Conservation (phyloP, 2,329 filamentous ascomycete species). For the Penicillium sp. region DNA sequence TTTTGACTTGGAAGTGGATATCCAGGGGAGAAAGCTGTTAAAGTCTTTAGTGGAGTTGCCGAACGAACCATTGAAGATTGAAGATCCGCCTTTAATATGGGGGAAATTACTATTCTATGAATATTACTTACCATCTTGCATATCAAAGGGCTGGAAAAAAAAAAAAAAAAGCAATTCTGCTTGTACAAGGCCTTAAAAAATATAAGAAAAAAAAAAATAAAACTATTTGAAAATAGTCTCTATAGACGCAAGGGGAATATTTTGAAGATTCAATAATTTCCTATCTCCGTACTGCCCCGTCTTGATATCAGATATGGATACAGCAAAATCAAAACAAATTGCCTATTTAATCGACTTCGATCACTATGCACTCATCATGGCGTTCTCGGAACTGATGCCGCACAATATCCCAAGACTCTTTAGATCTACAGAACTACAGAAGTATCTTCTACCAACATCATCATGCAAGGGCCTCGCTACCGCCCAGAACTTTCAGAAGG, state of each 20-base stretch:
- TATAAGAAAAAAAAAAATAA: neutral
- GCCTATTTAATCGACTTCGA: neutral
- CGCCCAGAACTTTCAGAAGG: constrained; percentile 17
- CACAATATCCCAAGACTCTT: neutral
- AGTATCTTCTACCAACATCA: neutral
- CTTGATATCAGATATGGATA: neutral
- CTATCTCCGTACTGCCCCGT: too few species aligned
- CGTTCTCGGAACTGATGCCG: constrained; percentile 8
- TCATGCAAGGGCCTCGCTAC: constrained; percentile 17
- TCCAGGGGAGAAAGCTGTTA: constrained; percentile 2
- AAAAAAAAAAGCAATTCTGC: neutral
- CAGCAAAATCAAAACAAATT: neutral
- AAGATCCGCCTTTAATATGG: constrained; percentile 5
- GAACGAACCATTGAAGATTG: constrained; percentile 3
- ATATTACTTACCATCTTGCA: neutral
- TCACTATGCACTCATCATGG: constrained; percentile 22
- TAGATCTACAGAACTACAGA: neutral
- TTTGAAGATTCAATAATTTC: constrained; percentile 3
- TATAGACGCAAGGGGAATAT: constrained; percentile 5
- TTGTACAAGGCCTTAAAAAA: neutral
- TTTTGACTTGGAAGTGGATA: constrained; percentile 7
- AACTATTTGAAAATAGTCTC: constrained; percentile 4
- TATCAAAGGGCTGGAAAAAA: neutral
- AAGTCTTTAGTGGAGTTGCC: neutral
- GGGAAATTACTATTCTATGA: neutral